A percentile compares a stretch with the other conserved stretches of the same genome.
Conservation (phyloP, 169 alveolate genomes). For the Plasmodium adleri region DNA sequence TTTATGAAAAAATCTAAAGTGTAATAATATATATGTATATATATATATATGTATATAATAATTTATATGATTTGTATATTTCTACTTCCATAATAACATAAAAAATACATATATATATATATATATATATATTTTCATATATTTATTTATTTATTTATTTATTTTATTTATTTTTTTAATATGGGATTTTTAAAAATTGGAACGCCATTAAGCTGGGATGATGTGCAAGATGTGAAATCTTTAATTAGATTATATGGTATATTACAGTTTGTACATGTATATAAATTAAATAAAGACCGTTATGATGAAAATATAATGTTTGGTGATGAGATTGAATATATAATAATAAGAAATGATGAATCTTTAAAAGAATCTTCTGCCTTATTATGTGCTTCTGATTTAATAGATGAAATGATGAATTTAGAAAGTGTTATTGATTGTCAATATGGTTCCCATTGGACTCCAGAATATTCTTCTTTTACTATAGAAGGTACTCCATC, state of each 20-base stretch:
- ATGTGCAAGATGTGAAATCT: conserved; percentile 52
- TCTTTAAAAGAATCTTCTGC: conserved; percentile 56
- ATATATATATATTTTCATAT: no score
- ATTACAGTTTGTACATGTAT: conserved; percentile 78
- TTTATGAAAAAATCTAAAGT: no score
- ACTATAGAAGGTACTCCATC: conserved; percentile 84
- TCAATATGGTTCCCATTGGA: conserved; percentile 67
- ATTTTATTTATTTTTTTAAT: neutral
- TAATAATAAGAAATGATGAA: conserved; percentile 73
- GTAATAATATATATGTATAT: no score
- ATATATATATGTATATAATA: no score
- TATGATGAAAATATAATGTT: conserved; percentile 77
- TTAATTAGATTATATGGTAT: conserved; percentile 74
- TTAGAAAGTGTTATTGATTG: conserved; percentile 66
- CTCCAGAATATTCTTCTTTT: conserved; percentile 85
- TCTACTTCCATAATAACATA: no score
- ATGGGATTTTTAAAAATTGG: conserved; percentile 75
- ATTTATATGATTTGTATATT: no score
- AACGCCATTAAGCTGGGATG: conserved; percentile 77
- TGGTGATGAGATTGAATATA: conserved; percentile 83
- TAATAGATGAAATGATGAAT: conserved; percentile 74
- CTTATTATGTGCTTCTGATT: conserved; percentile 80
- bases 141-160: no score
- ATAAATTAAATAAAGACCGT: conserved; percentile 76
- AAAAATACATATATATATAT: no score